Evolutionary conservation across 768 basidiomycete genomes (phyloP), one percentile per base, ranked within the genome.

Genomic region (Arthromyces matolae): DNA sequence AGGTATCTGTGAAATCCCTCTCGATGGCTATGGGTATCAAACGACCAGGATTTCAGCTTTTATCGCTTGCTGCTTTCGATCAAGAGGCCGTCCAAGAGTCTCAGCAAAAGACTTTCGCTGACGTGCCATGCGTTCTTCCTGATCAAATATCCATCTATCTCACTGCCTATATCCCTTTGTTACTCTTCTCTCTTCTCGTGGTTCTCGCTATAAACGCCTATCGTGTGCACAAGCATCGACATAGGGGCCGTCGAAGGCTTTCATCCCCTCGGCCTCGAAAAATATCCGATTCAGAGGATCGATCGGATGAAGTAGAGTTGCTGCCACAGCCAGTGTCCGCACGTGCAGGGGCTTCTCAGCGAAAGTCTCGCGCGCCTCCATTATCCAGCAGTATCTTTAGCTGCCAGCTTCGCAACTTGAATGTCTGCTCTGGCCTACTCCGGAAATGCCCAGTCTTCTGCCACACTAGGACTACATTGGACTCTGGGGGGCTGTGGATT

Each of bases 11-110:
- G 59, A 96, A 93, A 64, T 86, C 91, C 2, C 74, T 96, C 58
- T 92, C 91, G 10, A 90, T 93, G 75, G 87, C 85, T 3, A 89
- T 92, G 82, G 90, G 89, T 25, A 78, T 98, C 43, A 75, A 76
- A 35, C 73, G 73, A 23, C 93, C 95, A 5, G 95, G 93, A 33
- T 93, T 93, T 67, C 91, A 95, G 56, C 77, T 98, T 16, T 76
- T 98, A 35, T 89, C 93, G 1, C 77, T 98, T 19, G 72, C 70
- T 37, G 74, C 75, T 19, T 34, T 50, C 8, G 49, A 54, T 10
- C 55, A 32, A 23, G 25, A 9, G 38, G 27, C 47, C 13, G 31
- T 6, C 5, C 12, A 20, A 5, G 16, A 38, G 7, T 20, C 36
- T 10, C 14, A 18, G 34, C 22, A 42, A 24, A 53, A 70, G 25